A percentile compares a stretch with the other conserved stretches of the same genome.
Conservation (phyloP, 768 basidiomycete genomes). For the Cyclocybe aegerita region DNA sequence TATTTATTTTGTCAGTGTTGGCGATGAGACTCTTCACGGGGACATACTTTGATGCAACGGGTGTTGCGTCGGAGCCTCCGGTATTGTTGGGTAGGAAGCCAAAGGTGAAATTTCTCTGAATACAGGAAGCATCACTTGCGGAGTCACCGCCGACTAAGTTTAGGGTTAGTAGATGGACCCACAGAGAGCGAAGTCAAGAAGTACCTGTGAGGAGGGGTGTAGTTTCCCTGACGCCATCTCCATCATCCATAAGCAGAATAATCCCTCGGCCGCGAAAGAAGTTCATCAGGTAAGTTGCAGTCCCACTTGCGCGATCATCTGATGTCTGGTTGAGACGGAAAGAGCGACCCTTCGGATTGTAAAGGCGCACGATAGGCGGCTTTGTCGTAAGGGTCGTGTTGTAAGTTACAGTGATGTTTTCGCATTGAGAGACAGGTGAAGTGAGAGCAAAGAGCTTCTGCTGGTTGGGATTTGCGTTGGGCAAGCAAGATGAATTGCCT, state of each 20-base stretch:
- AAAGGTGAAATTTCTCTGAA: not conserved
- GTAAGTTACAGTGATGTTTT: conserved; percentile 44
- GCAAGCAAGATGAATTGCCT: conserved; percentile 42
- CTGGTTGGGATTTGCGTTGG: conserved; percentile 9
- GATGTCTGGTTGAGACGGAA: conserved; percentile 24
- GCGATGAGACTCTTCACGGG: not conserved
- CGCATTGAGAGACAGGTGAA: conserved; percentile 43
- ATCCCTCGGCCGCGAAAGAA: conserved; percentile 34
- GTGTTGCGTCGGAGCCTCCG: not conserved
- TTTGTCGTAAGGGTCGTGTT: conserved; percentile 26
- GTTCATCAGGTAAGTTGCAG: conserved; percentile 43
- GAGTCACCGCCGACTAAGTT: conserved; percentile 31
- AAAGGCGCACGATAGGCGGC: conserved; percentile 37
- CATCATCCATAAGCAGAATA: conserved; percentile 45
- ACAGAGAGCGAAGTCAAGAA: not conserved
- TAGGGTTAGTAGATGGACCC: not conserved
- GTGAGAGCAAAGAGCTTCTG: conserved; percentile 31
- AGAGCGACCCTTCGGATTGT: conserved; percentile 32
- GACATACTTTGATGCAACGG: conserved; percentile 12
- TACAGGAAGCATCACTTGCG: conserved; percentile 20
- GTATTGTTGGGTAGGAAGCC: too few species aligned
- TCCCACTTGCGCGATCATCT: conserved; percentile 27
- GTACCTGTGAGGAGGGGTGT: conserved; percentile 42
- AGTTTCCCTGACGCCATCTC: conserved; percentile 35
- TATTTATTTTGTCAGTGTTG: not conserved